A percentile compares a stretch with the other conserved stretches of the same genome.
Conservation (phyloP, 139 green algal species). For the Chlorella sp. region DNA sequence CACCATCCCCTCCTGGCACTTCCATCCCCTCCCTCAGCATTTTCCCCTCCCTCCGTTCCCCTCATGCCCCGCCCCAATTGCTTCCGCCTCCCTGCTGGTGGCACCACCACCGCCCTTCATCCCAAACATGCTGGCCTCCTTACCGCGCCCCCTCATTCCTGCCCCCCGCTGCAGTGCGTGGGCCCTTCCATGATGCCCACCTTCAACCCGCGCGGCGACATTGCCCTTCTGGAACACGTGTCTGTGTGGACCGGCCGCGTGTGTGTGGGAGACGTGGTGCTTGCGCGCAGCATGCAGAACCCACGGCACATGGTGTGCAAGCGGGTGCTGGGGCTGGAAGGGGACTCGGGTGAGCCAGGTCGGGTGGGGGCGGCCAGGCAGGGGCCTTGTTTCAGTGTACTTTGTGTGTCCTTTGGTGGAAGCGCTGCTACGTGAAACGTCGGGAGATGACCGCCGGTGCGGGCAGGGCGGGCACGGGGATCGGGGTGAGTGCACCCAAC, state of each 20-base stretch:
- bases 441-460: no score
- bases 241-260: conserved; percentile 46
- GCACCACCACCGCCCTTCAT: conserved; percentile 41
- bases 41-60: conserved; percentile 17
- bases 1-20: no score
- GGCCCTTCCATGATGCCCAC: conserved; percentile 86
- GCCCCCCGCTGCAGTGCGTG: conserved; percentile 60
- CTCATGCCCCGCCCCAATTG: conserved; percentile 83
- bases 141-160: not conserved
- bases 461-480: no score
- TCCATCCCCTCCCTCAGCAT: conserved; percentile 79
- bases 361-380: no score
- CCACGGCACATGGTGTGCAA: conserved; percentile 80
- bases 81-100: conserved; percentile 69
- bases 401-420: no score
- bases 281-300: conserved; percentile 71
- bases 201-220: conserved; percentile 78
- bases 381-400: no score
- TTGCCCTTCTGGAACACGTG: conserved; percentile 76
- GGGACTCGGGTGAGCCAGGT: conserved; percentile 58
- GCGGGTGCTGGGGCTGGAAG: conserved; percentile 71
- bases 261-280: conserved; percentile 68
- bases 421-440: no score
- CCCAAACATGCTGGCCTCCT: not conserved
- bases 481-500: no score